Percentiles rank a stretch among this genome's conserved stretches.
phyloP scores from a whole-genome alignment of 139 green algal genomes.

The Chlorella sp. region DNA sequence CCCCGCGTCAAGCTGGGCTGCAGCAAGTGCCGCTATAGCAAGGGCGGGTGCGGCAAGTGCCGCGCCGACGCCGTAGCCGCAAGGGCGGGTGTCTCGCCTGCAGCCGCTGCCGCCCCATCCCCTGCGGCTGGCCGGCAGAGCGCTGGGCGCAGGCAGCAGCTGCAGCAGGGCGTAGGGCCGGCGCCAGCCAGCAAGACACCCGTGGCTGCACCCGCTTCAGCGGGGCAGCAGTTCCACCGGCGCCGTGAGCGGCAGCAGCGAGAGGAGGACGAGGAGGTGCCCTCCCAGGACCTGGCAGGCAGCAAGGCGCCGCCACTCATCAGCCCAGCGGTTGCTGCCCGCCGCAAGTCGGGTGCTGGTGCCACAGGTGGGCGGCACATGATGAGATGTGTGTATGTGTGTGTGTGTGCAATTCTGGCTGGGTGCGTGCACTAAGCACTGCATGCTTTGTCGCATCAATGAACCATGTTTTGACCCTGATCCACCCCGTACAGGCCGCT shows the following conservation, averaged over 20 bases:
- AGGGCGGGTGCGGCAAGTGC: slow-evolving; percentile 26
- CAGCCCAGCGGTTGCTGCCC: background rate
- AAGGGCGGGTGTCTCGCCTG: background rate
- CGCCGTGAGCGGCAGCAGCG: background rate
- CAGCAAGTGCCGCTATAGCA: slow-evolving; percentile 32
- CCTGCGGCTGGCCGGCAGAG: background rate
- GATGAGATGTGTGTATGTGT: too few species aligned
- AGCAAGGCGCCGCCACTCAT: background rate
- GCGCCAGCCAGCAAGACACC: background rate
- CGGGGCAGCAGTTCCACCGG: background rate
- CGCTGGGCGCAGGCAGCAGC: slow-evolving; percentile 1
- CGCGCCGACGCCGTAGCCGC: background rate
- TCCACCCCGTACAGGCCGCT: background rate
- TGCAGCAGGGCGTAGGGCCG: background rate
- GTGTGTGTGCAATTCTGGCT: too few species aligned
- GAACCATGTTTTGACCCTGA: too few species aligned
- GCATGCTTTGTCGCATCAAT: too few species aligned
- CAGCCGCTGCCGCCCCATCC: background rate
- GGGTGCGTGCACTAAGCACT: too few species aligned
- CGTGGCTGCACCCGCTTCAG: background rate
- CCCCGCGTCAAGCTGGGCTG: slow-evolving; percentile 6
- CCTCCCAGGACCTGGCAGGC: slow-evolving; percentile 11
- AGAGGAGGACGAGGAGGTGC: slow-evolving; percentile 11
- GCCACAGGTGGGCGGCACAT: background rate
- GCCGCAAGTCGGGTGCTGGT: background rate